phyloP scores from a whole-genome alignment of 352 stramenopile genomes.

The Thraustotheca clavata region DNA sequence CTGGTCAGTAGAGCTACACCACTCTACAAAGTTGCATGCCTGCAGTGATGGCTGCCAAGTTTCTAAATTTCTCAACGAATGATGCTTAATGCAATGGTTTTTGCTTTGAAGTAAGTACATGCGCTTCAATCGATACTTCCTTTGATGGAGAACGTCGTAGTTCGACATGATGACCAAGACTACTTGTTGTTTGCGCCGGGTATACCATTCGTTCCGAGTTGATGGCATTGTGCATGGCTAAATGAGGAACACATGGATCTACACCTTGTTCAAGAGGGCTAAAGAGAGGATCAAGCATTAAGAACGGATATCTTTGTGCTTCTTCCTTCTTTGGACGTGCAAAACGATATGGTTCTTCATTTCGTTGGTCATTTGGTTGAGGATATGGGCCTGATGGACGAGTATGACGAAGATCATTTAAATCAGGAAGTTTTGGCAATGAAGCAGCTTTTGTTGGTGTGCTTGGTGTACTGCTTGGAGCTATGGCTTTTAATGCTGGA shows the following conservation, averaged over 20 bases:
- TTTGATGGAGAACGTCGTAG: neutral
- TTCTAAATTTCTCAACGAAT: too few species aligned
- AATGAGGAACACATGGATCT: constrained; percentile 9
- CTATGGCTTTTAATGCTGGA: neutral
- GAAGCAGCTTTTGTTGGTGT: neutral
- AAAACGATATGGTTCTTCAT: neutral
- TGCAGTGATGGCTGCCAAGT: too few species aligned
- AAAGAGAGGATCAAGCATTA: constrained; percentile 21
- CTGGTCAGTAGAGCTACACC: too few species aligned
- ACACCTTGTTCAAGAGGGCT: constrained; percentile 7
- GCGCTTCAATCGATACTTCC: neutral
- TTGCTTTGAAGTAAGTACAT: neutral
- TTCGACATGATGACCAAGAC: constrained; percentile 10
- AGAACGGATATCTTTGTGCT: constrained; percentile 8
- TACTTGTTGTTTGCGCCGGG: neutral
- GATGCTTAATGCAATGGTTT: neutral
- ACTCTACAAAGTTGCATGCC: too few species aligned
- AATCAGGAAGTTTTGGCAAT: neutral
- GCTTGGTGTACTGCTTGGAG: neutral
- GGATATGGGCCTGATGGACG: neutral
- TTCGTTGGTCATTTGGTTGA: neutral
- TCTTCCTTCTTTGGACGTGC: constrained; percentile 10
- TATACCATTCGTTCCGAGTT: neutral
- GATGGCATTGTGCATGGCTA: neutral
- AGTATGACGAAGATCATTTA: neutral